A percentile compares a stretch with the other conserved stretches of the same genome.
These are phyloP conservation scores for Rosa rugosa DNA, from an alignment of 306 rosid genomes.

Conservation along the genomic window DNA sequence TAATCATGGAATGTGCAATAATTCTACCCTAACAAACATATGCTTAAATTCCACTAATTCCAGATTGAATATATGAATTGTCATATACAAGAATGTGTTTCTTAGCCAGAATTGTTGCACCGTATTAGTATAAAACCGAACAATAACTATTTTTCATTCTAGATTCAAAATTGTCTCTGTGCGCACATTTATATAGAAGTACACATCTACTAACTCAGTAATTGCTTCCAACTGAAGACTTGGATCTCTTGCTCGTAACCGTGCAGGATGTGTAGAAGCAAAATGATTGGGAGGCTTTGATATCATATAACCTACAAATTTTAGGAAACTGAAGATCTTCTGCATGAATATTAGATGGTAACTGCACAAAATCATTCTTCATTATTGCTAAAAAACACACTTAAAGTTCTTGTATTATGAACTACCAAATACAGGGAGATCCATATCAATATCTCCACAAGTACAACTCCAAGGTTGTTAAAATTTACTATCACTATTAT, in stretches of 20 bases:
- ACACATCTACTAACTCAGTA: no score
- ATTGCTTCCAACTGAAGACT: no score
- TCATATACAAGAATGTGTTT: neutral
- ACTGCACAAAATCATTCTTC: neutral
- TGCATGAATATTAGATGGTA: neutral
- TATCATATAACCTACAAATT: no score
- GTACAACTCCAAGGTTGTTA: constrained; percentile 4
- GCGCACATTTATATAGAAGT: no score
- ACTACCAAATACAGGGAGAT: neutral
- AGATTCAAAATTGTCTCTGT: no score
- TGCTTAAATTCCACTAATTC: neutral
- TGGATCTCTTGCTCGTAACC: no score
- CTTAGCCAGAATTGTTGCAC: no score
- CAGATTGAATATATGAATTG: neutral
- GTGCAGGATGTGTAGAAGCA: no score
- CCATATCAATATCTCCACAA: constrained; percentile 11
- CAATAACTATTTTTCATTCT: no score
- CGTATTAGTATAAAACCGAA: no score
- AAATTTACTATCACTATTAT: constrained; percentile 4
- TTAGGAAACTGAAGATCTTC: neutral
- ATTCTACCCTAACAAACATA: neutral
- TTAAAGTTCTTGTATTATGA: no score
- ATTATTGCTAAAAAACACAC: neutral
- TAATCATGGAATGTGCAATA: neutral
- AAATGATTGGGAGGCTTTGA: no score